Conservation (phyloP, 495 filamentous ascomycete genomes). For the Penicillium silybi region DNA sequence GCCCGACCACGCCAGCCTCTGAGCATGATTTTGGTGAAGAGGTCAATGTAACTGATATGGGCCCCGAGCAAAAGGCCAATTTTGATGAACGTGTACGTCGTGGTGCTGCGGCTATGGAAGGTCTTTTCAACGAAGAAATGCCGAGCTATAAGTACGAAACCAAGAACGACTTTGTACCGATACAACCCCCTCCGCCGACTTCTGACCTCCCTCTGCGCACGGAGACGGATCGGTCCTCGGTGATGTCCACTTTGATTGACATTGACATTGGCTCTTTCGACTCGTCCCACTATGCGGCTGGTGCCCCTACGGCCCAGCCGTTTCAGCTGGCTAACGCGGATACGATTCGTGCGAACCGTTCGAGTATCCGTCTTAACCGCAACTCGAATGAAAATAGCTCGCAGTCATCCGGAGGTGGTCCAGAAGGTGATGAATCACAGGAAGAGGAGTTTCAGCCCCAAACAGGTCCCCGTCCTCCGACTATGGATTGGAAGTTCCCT, state of each 20-base stretch:
- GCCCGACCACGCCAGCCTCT: conserved; percentile 19
- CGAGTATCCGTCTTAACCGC: conserved; percentile 34
- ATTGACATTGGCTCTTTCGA: conserved; percentile 48
- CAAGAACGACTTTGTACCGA: conserved; percentile 45
- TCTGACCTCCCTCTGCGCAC: conserved; percentile 50
- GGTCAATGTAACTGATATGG: conserved; percentile 22
- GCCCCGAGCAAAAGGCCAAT: conserved; percentile 39
- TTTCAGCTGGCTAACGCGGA: conserved; percentile 49
- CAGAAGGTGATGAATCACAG: conserved; percentile 21
- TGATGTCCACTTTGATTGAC: conserved; percentile 46
- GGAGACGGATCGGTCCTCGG: conserved; percentile 45
- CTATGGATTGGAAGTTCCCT: conserved; percentile 51
- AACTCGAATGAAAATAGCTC: conserved; percentile 36
- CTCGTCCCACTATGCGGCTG: conserved; percentile 46
- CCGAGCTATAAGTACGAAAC: conserved; percentile 46
- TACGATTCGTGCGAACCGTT: conserved; percentile 48
- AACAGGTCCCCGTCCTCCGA: conserved; percentile 42
- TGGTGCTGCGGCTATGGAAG: conserved; percentile 45
- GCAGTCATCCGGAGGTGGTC: conserved; percentile 27
- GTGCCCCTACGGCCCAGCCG: conserved; percentile 36
- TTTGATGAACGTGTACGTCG: conserved; percentile 48
- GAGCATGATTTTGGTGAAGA: conserved; percentile 26
- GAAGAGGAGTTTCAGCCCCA: conserved; percentile 30
- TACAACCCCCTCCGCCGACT: conserved; percentile 29
- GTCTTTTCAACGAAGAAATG: conserved; percentile 45